These are phyloP conservation scores for Colletotrichum sp. DNA, from an alignment of 2,329 filamentous ascomycete species.

Conservation along the genomic window DNA sequence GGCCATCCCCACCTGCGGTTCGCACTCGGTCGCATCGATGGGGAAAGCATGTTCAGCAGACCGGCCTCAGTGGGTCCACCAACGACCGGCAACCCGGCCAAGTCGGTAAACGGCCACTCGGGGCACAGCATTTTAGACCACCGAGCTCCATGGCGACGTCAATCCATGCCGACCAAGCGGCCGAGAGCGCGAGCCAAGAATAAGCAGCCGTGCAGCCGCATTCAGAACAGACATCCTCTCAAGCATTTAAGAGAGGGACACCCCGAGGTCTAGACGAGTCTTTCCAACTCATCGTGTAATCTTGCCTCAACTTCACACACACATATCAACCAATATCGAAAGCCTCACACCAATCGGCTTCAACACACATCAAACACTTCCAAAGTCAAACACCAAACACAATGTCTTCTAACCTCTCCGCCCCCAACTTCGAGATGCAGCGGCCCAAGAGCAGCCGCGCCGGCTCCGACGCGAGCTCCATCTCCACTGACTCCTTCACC, in stretches of 20 bases:
- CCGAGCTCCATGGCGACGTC: constrained; percentile 4
- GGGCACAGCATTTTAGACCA: constrained; percentile 19
- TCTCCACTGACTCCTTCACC: constrained; percentile 19
- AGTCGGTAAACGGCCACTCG: constrained; percentile 20
- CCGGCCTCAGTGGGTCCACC: constrained; percentile 12
- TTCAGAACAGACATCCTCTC: neutral
- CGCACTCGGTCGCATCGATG: neutral
- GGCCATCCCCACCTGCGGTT: constrained; percentile 10
- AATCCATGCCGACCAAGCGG: constrained; percentile 20
- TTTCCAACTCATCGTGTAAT: neutral
- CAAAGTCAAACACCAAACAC: neutral
- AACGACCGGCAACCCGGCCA: constrained; percentile 12
- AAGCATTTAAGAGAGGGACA: constrained; percentile 13
- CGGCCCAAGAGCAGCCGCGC: constrained; percentile 18
- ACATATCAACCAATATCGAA: neutral
- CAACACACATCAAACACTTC: neutral
- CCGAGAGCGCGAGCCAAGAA: constrained; percentile 6
- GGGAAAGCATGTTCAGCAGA: constrained; percentile 1
- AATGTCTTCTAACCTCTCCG: constrained; percentile 3
- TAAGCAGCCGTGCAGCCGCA: constrained; percentile 10
- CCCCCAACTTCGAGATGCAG: constrained; percentile 1
- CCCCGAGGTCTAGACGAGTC: neutral
- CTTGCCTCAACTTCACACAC: neutral
- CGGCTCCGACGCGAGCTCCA: constrained; percentile 13
- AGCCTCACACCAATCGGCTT: neutral